Evolutionary conservation across 139 green algal species (phyloP), one percentile per base, ranked within the genome.

Genomic region (Desmodesmus armatus): DNA sequence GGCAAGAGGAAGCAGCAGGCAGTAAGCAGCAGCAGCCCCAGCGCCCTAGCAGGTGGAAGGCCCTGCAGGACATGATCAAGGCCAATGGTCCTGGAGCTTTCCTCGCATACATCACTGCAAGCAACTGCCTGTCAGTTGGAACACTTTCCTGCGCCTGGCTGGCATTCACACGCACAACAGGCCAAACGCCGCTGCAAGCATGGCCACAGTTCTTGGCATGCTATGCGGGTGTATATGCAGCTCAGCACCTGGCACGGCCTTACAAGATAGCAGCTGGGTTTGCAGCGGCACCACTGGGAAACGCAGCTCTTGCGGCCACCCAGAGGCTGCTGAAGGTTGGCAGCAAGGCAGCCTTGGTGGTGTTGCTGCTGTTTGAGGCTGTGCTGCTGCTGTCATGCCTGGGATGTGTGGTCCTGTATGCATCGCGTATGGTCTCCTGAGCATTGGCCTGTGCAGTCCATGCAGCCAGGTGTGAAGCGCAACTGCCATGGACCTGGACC

Each of bases 111-210:
- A 84, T 84, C 66, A 84, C 78, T 6, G 29, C 51, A 40, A 67
- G 62, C 62, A 84, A 84, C 41, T 3, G 76, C 6, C 15, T 76
- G 31, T 84, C 78, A n/a, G 62, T 84, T 17, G 29, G 43, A 25
- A 84, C 77, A 63, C 44, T 84, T 41, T 84, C 55, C 13, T 77
- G 62, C n/a, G 78, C 78, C 31, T 84, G 78, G 78, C 29, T 84
- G 5, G 19, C 77, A 21, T 84, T 67, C 63, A 77, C 62, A 35
- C 43, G 25, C 9, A 65, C 78, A 71, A 75, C 31, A 40, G 78
- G 78, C 29, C 15, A 5, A 4, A 84, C 62, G 27, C 78, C 78
- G 2, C 62, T 84, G 31, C 44, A 39, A 27, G 23, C 47, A 35
- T 84, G 78, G 78, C 78, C 78, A 29, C 44, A 49, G 40, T 84